Base-by-base conservation (phyloP, 176 grass and related monocot species). In the Sorghum bicolor region DNA sequence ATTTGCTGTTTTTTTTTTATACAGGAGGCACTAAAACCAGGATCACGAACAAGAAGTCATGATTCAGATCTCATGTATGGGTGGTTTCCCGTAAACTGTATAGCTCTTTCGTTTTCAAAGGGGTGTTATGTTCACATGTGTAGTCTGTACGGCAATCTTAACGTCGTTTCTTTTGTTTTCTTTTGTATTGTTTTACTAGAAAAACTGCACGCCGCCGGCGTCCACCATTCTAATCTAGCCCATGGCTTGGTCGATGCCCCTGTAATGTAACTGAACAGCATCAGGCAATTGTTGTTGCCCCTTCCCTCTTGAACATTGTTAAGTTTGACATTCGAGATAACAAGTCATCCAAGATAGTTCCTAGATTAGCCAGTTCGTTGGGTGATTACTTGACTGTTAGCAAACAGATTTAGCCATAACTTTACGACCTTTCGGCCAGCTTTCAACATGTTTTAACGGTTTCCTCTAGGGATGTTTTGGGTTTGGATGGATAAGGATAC, bases 1-100 rank as follows among this genome's bases (percentile, higher is more conserved):
- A 8, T 87, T 64, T 82, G 15, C 11, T 83, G 10, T 75, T 55
- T 0, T 58, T 10, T 77, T 39, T 29, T 5, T 33, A 63, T 78
- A 16, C 86, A 99, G 97, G 89, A 77, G 47, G 74, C 37, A 53
- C 96, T 43, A 94, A 86, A 96, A 96, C 97, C 14, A 91, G 84
- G 86, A 88, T 99, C 69, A 81, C 75, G 22, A 90, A 70, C 58
- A 92, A 88, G 87, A 83, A 64, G 64, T 57, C 70, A 78, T 89
- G 72, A 95, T 63, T 72, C 60, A 66, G 52, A 83, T 64, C 4
- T 85, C 57, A 64, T 71, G 25, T 75, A 83, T 57, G 48, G 33
- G 28, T 80, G 43, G 82, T 45, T 81, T 40, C 26, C 44, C 69
- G 67, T 78, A 85, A 77, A 79, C 68, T 91, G 82, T 81, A 93